Conservation (phyloP, 2,329 filamentous ascomycete genomes). For the Pleoardoris graminearum region DNA sequence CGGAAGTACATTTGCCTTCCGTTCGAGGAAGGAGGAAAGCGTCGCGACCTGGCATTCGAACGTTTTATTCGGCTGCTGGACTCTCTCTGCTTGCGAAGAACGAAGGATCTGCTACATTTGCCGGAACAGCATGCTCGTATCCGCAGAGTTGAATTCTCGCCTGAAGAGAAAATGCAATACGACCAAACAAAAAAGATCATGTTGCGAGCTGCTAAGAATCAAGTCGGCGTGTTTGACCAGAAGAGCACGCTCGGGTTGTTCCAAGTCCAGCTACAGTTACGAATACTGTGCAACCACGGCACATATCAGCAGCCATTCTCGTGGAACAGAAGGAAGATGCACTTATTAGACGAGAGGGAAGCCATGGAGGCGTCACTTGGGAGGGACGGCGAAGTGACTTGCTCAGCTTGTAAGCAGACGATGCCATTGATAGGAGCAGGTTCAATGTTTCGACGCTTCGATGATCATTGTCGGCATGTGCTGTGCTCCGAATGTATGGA, state of each 20-base stretch:
- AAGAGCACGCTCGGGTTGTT: constrained; percentile 51
- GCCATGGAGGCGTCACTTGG: constrained; percentile 34
- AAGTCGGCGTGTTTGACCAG: constrained; percentile 41
- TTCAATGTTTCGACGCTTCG: constrained; percentile 25
- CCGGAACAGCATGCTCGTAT: constrained; percentile 33
- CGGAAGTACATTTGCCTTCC: constrained; percentile 51
- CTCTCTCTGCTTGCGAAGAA: constrained; percentile 49
- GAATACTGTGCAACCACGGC: constrained; percentile 56
- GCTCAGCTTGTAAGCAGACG: constrained; percentile 36
- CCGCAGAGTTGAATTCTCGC: constrained; percentile 40
- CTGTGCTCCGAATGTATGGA: constrained; percentile 43
- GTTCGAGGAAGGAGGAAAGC: constrained; percentile 36
- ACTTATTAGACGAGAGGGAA: constrained; percentile 43
- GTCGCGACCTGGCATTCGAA: constrained; percentile 23
- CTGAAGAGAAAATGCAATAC: constrained; percentile 34
- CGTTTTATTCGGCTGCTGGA: constrained; percentile 38
- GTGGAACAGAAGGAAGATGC: constrained; percentile 45
- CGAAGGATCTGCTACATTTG: constrained; percentile 47
- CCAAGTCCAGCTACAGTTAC: constrained; percentile 52
- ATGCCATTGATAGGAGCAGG: constrained; percentile 28
- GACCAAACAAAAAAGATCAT: constrained; percentile 41
- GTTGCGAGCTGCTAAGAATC: constrained; percentile 45
- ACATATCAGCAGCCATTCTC: constrained; percentile 53
- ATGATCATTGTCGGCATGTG: constrained; percentile 35
- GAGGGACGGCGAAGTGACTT: constrained; percentile 32